Evolutionary conservation across 2,329 filamentous ascomycete genomes (phyloP).

Genomic region (Leptographium flavum): DNA sequence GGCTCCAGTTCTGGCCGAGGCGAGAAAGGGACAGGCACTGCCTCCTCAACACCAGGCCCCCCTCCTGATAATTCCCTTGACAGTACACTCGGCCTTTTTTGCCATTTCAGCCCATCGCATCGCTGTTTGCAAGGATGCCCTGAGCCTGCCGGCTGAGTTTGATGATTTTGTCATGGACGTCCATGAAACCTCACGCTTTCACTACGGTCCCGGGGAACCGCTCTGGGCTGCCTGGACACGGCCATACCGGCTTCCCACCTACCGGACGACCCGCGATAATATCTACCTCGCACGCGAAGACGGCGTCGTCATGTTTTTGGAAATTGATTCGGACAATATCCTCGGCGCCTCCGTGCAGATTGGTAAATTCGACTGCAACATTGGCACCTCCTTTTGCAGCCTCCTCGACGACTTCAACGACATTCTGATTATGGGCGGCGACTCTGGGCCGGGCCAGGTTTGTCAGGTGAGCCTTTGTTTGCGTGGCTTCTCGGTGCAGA

Average conservation of each 20-base stretch:
- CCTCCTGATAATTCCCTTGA: conserved; percentile 57
- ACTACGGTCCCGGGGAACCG: conserved; percentile 34
- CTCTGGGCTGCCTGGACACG: conserved; percentile 79
- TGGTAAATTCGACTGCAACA: conserved; percentile 55
- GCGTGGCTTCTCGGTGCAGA: too few species aligned
- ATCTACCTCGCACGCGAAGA: conserved; percentile 85
- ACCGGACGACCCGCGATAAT: conserved; percentile 53
- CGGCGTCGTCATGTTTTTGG: conserved; percentile 60
- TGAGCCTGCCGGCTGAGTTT: conserved; percentile 35
- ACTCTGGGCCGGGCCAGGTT: conserved; percentile 62
- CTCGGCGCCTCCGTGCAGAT: conserved; percentile 42
- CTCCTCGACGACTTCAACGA: conserved; percentile 56
- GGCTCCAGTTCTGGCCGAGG: conserved; percentile 26
- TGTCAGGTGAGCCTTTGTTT: conserved; percentile 44
- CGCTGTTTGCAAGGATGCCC: conserved; percentile 38
- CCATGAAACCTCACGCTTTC: conserved; percentile 27
- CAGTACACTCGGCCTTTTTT: conserved; percentile 55
- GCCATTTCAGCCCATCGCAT: conserved; percentile 48
- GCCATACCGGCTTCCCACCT: conserved; percentile 51
- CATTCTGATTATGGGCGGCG: conserved; percentile 66
- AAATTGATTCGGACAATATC: conserved; percentile 45
- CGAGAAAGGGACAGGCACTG: conserved; percentile 34
- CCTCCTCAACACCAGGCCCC: conserved; percentile 43
- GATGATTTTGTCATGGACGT: conserved; percentile 27
- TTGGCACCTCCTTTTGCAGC: conserved; percentile 70